Evolutionary conservation across 2,329 filamentous ascomycete genomes (phyloP), one percentile per base, ranked within the genome.

Genomic region (Ceratocystis lukuohia): DNA sequence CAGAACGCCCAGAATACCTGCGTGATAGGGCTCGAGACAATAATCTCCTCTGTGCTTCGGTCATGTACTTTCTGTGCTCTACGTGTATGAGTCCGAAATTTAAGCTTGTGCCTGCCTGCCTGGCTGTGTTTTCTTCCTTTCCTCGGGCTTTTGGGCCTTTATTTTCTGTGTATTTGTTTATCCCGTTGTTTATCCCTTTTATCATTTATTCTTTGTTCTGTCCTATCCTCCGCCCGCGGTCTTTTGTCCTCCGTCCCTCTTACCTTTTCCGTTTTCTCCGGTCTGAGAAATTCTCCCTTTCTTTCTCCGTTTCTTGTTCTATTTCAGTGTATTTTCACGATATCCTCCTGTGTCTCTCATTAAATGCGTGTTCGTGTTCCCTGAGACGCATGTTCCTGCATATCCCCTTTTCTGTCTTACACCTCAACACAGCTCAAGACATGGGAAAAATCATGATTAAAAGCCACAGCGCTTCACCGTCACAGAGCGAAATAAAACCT

Each of bases 381-480:
- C 56, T 59, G 56, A 59, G 28, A 59, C 17, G 56, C 5, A 59
- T 59, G 56, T 59, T 59, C 56, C 56, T 59, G 56, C 56, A 59
- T 59, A n/a, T 59, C 25, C 30, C 56, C 56, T n/a, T 59, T 53
- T 28, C 10, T 59, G 56, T 59, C 56, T 59, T 22, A 53, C 10
- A 22, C 17, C 48, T 10, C n/a, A 25, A n/a, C 17, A 37, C 30
- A 59, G 28, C n/a, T 25, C 53, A 57, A 33, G 56, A 37, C 25
- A 59, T 33, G 1, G 10, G 17, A 28, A 57, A 37, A 15, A 25
- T 6, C 8, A 37, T 20, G 12, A 41, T 15, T 3, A 30, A 20
- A 59, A 59, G 56, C 56, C 56, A 59, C 56, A 33, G 56, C 30
- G 28, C 56, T 59, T 59, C 28, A 37, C 15, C 15, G 8, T 17